Evolutionary conservation across 768 basidiomycete genomes (phyloP).

Genomic region (Asterophora lycoperdoides): DNA sequence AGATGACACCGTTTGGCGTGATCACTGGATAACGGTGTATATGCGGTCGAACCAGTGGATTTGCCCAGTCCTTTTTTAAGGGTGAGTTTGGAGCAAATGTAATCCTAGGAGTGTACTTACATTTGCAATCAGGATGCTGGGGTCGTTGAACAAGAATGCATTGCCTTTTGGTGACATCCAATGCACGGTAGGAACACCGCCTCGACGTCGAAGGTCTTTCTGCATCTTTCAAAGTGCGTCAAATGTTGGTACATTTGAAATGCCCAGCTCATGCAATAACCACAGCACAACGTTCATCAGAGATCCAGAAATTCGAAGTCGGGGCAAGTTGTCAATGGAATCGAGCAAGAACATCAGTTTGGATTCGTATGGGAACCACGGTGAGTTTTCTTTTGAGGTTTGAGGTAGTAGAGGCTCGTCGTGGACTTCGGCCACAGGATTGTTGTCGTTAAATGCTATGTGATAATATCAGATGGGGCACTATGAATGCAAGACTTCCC

Average conservation of each 20-base stretch:
- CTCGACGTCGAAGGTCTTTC: constrained; percentile 10
- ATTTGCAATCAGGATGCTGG: constrained; percentile 21
- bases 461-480: constrained; percentile 1
- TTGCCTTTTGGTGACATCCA: constrained; percentile 24
- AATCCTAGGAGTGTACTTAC: constrained; percentile 11
- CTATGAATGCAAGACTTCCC: constrained; percentile 5
- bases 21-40: constrained; percentile 28
- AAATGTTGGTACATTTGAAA: constrained; percentile 26
- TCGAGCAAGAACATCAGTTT: constrained; percentile 23
- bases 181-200: constrained; percentile 19
- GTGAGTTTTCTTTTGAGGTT: not conserved
- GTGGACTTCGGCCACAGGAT: too few species aligned
- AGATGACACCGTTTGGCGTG: constrained; percentile 20
- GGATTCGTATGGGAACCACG: constrained; percentile 11
- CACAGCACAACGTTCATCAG: constrained; percentile 30
- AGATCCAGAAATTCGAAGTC: constrained; percentile 24
- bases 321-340: constrained; percentile 28
- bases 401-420: too few species aligned
- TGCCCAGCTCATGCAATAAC: constrained; percentile 24
- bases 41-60: constrained; percentile 22
- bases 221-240: constrained; percentile 20
- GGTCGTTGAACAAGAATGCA: constrained; percentile 28
- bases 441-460: not conserved
- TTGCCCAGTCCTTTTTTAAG: constrained; percentile 26
- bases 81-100: not conserved